Evolutionary conservation across 768 basidiomycete genomes (phyloP).

Genomic region (Rhizopogon vulgaris): DNA sequence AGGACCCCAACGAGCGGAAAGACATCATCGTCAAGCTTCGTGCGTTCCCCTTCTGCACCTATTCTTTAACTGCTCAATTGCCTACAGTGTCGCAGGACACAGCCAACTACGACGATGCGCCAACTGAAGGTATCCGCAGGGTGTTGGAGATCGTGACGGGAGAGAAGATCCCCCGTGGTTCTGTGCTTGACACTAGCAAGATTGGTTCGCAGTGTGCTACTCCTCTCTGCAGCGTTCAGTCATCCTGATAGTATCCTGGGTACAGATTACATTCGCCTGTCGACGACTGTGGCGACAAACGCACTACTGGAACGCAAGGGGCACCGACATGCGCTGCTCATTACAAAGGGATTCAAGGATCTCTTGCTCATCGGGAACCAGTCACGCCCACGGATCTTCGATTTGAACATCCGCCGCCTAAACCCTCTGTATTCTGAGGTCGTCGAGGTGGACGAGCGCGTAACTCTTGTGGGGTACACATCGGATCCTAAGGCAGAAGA

Average conservation of each 20-base stretch:
- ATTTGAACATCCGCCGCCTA: slow-evolving; percentile 81
- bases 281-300: slow-evolving; percentile 95
- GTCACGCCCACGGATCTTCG: slow-evolving; percentile 91
- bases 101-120: slow-evolving; percentile 83
- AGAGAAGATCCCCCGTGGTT: slow-evolving; percentile 58
- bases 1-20: slow-evolving; percentile 50
- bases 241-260: neutral
- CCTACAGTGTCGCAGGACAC: slow-evolving; percentile 81
- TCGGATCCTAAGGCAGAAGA: slow-evolving; percentile 79
- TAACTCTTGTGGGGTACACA: slow-evolving; percentile 90
- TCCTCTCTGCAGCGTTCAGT: neutral
- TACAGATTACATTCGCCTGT: slow-evolving; percentile 83
- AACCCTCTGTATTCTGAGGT: slow-evolving; percentile 68
- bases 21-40: slow-evolving; percentile 90
- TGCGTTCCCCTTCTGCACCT: slow-evolving; percentile 28
- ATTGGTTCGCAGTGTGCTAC: slow-evolving; percentile 49
- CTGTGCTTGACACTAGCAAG: slow-evolving; percentile 66
- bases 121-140: slow-evolving; percentile 88
- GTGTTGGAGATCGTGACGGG: slow-evolving; percentile 76
- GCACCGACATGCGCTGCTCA: slow-evolving; percentile 83
- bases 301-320: slow-evolving; percentile 94
- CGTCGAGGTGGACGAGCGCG: slow-evolving; percentile 77
- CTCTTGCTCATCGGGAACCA: slow-evolving; percentile 93
- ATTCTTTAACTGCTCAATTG: neutral
- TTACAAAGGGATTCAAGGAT: slow-evolving; percentile 89